Evolutionary conservation across 164 flowering plant genomes (phyloP).

Genomic region (Platanus orientalis): DNA sequence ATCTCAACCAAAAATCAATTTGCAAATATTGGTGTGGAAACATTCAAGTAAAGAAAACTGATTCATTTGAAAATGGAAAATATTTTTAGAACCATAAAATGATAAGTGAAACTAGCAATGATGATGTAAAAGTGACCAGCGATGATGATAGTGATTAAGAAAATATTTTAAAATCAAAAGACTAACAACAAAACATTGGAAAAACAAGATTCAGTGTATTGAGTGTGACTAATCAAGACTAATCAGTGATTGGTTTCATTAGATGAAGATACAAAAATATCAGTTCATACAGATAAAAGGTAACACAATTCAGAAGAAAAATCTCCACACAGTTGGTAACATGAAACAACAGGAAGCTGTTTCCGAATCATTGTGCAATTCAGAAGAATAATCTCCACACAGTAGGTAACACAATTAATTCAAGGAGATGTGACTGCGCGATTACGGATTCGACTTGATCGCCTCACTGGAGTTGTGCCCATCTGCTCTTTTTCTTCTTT

Average conservation of each 20-base stretch:
- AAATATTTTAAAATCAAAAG: not conserved
- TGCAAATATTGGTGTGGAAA: too few species aligned
- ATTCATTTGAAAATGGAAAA: too few species aligned
- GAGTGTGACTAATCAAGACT: not conserved
- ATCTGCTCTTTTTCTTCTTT: slow-evolving; percentile 14
- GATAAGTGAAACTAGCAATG: not conserved
- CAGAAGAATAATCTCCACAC: not conserved
- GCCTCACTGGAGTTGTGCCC: slow-evolving; percentile 34
- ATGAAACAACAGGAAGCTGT: slow-evolving; percentile 22
- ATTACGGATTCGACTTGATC: slow-evolving; percentile 35
- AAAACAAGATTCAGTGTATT: not conserved
- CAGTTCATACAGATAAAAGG: not conserved
- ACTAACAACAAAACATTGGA: not conserved
- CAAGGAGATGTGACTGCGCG: slow-evolving; percentile 26
- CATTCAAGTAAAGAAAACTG: too few species aligned
- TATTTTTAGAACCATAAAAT: too few species aligned
- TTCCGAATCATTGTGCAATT: slow-evolving; percentile 1
- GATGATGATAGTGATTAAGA: not conserved
- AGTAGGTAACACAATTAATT: not conserved
- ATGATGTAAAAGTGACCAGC: not conserved
- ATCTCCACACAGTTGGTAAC: too few species aligned
- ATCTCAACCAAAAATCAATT: too few species aligned
- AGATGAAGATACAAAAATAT: slow-evolving; percentile 7
- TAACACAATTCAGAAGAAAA: too few species aligned
- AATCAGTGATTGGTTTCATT: not conserved